A percentile compares a stretch with the other conserved stretches of the same genome.
Conservation (phyloP, 1,139 yeast species). For the Taphrina deformans region DNA sequence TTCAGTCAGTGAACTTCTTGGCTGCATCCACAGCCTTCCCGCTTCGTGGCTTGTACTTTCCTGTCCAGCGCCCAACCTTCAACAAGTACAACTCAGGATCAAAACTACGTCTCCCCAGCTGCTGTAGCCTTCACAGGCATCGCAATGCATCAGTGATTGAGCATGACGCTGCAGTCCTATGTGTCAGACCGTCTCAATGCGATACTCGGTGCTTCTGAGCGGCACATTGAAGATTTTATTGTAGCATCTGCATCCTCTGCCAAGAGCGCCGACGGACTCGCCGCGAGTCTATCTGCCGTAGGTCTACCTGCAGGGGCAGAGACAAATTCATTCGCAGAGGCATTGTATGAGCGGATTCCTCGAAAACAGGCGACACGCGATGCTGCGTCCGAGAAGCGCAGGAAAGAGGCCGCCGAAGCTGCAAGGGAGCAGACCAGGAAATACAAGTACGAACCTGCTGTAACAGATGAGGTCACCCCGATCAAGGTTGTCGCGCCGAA, state of each 20-base stretch:
- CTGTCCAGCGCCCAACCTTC: too few relatives aligned
- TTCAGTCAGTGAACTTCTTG: neutral
- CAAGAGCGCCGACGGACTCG: constrained; percentile 37
- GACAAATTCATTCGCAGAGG: constrained; percentile 41
- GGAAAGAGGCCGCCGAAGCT: constrained; percentile 12
- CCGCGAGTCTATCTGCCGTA: constrained; percentile 41
- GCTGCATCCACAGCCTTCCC: neutral
- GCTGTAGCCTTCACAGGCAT: too few relatives aligned
- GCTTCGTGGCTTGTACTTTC: neutral
- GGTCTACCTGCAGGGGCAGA: constrained; percentile 43
- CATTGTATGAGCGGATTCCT: constrained; percentile 41
- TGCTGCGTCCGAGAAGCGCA: constrained; percentile 24
- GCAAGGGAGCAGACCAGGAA: constrained; percentile 16
- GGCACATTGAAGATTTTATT: constrained; percentile 35
- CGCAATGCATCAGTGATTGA: too few relatives aligned
- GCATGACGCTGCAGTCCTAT: constrained; percentile 32
- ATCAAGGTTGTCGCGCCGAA: neutral
- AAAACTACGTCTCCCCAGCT: too few relatives aligned
- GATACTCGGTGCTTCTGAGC: constrained; percentile 35
- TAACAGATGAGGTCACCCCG: constrained; percentile 30
- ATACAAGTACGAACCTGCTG: constrained; percentile 37
- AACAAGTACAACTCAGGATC: too few relatives aligned
- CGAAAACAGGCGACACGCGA: constrained; percentile 33
- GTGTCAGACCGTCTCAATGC: constrained; percentile 30
- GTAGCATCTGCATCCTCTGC: constrained; percentile 33